phyloP scores from a whole-genome alignment of 31 red algal species.

The Asparagopsis taxiformis region DNA sequence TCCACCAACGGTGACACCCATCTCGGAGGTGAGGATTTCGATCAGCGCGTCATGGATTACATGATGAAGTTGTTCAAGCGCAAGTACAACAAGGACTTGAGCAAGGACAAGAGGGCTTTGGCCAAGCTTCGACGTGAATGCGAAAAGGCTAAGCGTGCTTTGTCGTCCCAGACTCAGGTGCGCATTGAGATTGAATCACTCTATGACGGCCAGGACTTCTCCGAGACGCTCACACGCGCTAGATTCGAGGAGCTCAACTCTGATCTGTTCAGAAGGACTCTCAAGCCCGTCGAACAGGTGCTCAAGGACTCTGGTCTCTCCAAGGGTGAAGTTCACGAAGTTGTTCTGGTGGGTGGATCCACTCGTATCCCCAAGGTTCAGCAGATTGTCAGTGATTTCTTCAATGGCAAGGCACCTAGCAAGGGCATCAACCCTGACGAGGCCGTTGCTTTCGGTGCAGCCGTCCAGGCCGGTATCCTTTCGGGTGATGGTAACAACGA shows the following conservation, averaged over 20 bases:
- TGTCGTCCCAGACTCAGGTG: constrained; percentile 93
- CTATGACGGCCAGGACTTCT: constrained; percentile 92
- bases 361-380: constrained; percentile 99
- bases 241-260: constrained; percentile 98
- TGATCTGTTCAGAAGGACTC: constrained; percentile 93
- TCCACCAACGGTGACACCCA: constrained; percentile 99
- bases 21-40: constrained; percentile 98
- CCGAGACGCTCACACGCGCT: constrained; percentile 91
- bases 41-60: constrained; percentile 97
- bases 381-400: constrained; percentile 90
- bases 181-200: constrained; percentile 97
- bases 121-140: constrained; percentile 87
- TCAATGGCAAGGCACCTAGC: constrained; percentile 92
- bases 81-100: constrained; percentile 84
- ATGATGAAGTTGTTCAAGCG: constrained; percentile 97
- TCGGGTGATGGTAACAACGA: constrained; percentile 76
- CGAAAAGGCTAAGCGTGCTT: constrained; percentile 97
- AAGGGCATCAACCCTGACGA: constrained; percentile 99
- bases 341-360: constrained; percentile 97
- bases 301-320: constrained; percentile 89
- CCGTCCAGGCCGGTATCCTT: constrained; percentile 95
- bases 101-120: constrained; percentile 91
- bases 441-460: constrained; percentile 96
- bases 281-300: constrained; percentile 97
- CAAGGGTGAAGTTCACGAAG: constrained; percentile 96